Percentiles rank a stretch among this genome's conserved stretches.
Conservation (phyloP, 257 asterid genomes). For the Nicotiana tomentosiformis region DNA sequence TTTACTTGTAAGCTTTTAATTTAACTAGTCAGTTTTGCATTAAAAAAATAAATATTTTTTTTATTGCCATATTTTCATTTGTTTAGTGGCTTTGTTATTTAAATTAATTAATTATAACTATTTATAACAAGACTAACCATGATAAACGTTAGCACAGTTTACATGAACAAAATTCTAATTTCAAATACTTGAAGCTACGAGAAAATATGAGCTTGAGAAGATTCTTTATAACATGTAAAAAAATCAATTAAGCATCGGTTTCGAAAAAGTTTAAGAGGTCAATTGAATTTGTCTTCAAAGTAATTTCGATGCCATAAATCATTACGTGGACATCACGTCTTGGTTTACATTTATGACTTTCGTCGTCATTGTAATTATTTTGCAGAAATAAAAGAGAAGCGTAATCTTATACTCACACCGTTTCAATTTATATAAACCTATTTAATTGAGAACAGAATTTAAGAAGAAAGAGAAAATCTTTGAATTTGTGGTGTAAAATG, state of each 20-base stretch:
- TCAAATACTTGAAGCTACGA: background rate
- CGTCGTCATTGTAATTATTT: background rate
- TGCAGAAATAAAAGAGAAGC: background rate
- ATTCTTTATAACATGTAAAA: background rate
- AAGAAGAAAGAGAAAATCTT: no score
- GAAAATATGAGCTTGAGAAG: background rate
- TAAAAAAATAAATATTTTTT: no score
- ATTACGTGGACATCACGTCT: constrained; percentile 3
- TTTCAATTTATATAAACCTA: no score
- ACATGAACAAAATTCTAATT: background rate
- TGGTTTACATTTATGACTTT: background rate
- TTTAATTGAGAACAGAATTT: no score
- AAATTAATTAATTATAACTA: background rate
- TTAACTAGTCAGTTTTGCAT: no score
- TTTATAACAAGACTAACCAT: no score
- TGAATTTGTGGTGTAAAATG: no score
- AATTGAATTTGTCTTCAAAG: background rate
- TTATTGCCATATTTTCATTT: no score
- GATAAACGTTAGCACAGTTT: background rate
- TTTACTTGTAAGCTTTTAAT: no score
- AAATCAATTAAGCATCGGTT: background rate
- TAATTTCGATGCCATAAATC: background rate
- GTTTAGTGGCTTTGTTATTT: no score
- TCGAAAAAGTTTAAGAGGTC: no score
- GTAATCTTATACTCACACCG: no score